Base-by-base conservation (phyloP, 495 filamentous ascomycete genomes). In the Penicillium turbatum region DNA sequence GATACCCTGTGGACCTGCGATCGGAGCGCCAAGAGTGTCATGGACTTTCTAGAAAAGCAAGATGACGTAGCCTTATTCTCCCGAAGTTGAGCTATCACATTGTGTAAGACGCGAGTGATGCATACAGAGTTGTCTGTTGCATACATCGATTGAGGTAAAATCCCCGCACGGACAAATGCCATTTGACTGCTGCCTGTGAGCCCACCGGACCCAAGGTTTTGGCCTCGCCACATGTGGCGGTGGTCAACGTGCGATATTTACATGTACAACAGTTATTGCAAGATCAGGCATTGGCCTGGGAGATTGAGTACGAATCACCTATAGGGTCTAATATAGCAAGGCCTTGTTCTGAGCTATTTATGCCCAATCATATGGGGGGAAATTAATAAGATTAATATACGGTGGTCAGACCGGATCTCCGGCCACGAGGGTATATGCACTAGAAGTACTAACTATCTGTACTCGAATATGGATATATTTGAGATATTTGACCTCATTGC, bases 351-450 rank as follows among this genome's bases (percentile, higher is more conserved):
- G 11, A 13, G 5, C 19, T 13, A 37, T 21, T 19, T 5, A 39
- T 39, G 21, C 21, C 21, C 21, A 4, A 24, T 2, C 4, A 24
- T 24, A 15, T 4, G 11, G 24, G 40, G 13, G 15, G 15, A 43
- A 44, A 44, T 29, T 29, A 46, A 32, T 17, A 27, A 29, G n/a
- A 11, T 27, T 13, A 49, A 16, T 6, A 32, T 42, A 41, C 29
- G 26, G 48, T 19, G 35, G 10, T 37, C 10, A 24, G 19, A n/a
- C 46, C 46, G 46, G 46, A 49, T 26, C 32, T 49, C 46, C 46
- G 46, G 34, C 46, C 34, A 48, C 45, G 45, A 49, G 46, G 46
- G 30, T 17, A n/a, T 48, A 46, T 46, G 17, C 42, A 41, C 42
- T 35, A 37, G 35, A 16, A 15, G 13, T 37, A 8, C 5, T 6